Evolutionary conservation across 352 stramenopile genomes (phyloP), one percentile per base, ranked within the genome.

Genomic region (Lagenidium sp.): DNA sequence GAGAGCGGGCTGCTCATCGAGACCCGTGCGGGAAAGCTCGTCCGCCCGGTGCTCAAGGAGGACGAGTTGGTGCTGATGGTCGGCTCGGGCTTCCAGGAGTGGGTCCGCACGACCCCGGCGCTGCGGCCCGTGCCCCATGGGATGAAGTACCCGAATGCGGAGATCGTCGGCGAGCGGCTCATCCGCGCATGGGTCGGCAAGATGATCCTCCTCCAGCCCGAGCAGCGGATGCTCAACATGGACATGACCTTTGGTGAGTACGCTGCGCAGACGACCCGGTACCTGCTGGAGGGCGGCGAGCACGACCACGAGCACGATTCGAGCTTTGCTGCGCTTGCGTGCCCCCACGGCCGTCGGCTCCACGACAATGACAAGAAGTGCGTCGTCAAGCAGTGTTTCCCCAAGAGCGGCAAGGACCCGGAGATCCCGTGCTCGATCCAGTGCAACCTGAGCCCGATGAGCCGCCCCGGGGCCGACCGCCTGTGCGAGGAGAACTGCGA

Each of bases 61-160:
- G 56, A 65, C 47, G 60, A 70, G 39, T 41, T 70, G 11, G 52
- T 70, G 34, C 31, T 70, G 42, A 70, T 70, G 60, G 44, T 61
- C 8, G 60, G 60, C 47, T 48, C 56, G 24, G 60, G 52, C 5
- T 57, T 59, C 29, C 36, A 53, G 13, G 41, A 60, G 30, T 70
- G 57, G 57, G 54, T 67, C 44, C 36, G 30, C 28, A 48, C 57
- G 35, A 56, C 20, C 22, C 53, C 42, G 11, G 15, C 35, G 6
- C 25, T 66, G 36, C 56, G 43, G 21, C 42, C 60, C 7, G 60
- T 70, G 44, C 44, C 46, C 7, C 60, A 70, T 44, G 60, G 32
- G 20, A 70, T 70, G 60, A 52, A 57, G 34, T 57, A 57, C 31
- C 53, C 53, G 5, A 18, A 23, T n/a, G 16, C 20, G 34, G 6